Base-by-base conservation (phyloP, 2,329 filamentous ascomycete genomes). In the Fusarium nisikadoi region DNA sequence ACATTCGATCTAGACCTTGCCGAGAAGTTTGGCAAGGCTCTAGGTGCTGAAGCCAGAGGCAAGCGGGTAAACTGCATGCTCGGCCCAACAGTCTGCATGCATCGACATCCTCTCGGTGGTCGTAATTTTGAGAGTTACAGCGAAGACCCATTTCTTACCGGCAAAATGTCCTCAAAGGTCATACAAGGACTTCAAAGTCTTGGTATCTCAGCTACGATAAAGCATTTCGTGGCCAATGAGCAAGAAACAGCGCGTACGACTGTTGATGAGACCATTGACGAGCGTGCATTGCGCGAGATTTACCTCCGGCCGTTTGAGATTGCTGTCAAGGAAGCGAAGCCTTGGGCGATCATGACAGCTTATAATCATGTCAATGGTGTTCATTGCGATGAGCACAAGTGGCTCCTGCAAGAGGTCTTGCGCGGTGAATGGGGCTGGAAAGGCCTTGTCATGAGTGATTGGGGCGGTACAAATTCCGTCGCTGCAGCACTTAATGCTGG, bases 1-100 rank as follows among this genome's bases (percentile, higher is more conserved):
- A 91, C 89, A 13, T 92, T 89, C 83, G 89, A 92, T 73, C 72
- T 83, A 5, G 85, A 88, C 8, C 80, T 92, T 23, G 84, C 91
- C 36, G 80, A 86, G 50, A 80, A 86, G 55, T 84, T 90, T 25
- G 90, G 90, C 17, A 80, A 84, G 19, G 81, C 89, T 23, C 85
- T 92, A 62, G 90, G 86, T n/a, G 84, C 88, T 29, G 91, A 83
- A 47, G 75, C 79, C 2, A 72, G 76, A 19, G 77, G 74, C 56
- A 95, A 95, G 81, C 91, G 91, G 55, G 87, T 92, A 13, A 91
- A 94, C 74, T 87, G 93, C 20, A 88, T 92, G 72, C 85, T 95
- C 14, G 93, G 91, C 5, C 93, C 93, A 1, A 88, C 86, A 0
- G 83, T 87, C 41, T 86, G 83, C 72, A 85, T 86, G 41, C 84